Evolutionary conservation across 805 yeast genomes (phyloP), one percentile per base, ranked within the genome.

Genomic region (Ogataea nonfermentans): DNA sequence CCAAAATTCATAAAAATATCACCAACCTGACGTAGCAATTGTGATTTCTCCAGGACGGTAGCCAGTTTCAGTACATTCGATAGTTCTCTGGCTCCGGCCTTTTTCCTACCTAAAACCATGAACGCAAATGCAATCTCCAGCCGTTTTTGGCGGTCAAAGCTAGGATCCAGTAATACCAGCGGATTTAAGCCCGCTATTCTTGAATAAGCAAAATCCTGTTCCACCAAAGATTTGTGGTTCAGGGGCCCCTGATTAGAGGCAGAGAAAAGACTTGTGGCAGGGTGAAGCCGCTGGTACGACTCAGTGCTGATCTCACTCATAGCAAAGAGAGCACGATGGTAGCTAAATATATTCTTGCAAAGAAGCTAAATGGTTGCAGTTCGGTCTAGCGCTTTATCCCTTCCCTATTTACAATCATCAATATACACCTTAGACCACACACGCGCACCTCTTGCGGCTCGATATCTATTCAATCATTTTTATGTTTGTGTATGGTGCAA

Each of bases 21-120:
- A 3, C 52, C 55, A 4, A 43, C 43, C 13, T 47, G 49, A 19
- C 35, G 41, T 22, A 50, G 37, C 17, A 42, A 24, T 13, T 30
- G 28, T 2, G 49, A 37, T 33, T 43, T 47, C 17, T 42, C 43
- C 15, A 41, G 23, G 9, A 46, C 34, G 2, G 48, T 43, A 9
- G 46, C 46, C 20, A 50, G 31, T 17, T 29, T 41, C 13, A 50
- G 13, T 6, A 44, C 44, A 23, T 47, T 50, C 10, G 47, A 46
- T 14, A 50, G 32, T 20, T 50, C 55, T 24, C 55, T 35, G 12
- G 49, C 37, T 13, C 46, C 55, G 11, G 52, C 52, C 11, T 32
- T 40, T 15, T 24, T 41, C 14, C 55, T 29, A 6, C 51, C 49
- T 15, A 50, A 13, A 15, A 41, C 52, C 47, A 50, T 41, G 13